Percentiles rank a stretch among this genome's conserved stretches.
phyloP scores from a whole-genome alignment of 805 yeast genomes.

The Danielia reshetovae region DNA sequence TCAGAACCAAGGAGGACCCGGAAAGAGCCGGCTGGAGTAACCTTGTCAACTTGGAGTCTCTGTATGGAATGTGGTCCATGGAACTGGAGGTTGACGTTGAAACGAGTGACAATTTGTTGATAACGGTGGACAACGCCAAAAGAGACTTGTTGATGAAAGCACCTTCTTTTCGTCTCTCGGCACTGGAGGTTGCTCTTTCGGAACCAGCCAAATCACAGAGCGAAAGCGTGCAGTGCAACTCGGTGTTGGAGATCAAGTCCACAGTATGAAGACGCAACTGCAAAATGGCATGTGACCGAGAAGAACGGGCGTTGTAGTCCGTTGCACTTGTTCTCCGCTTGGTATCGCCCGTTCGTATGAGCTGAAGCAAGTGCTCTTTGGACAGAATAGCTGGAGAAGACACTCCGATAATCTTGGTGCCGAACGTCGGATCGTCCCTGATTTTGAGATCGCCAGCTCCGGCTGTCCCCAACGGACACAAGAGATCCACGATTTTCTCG shows the following conservation, averaged over 20 bases:
- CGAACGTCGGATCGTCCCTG: slow-evolving; percentile 69
- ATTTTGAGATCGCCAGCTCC: slow-evolving; percentile 59
- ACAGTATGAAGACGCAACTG: slow-evolving; percentile 55
- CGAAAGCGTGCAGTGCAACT: slow-evolving; percentile 59
- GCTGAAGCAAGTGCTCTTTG: slow-evolving; percentile 55
- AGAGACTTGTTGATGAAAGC: slow-evolving; percentile 88
- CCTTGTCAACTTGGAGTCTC: slow-evolving; percentile 91
- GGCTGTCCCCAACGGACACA: slow-evolving; percentile 31
- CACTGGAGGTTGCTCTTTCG: slow-evolving; percentile 68
- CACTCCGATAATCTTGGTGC: slow-evolving; percentile 74
- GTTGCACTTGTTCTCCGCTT: slow-evolving; percentile 82
- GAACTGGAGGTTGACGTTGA: slow-evolving; percentile 20
- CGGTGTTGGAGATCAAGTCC: slow-evolving; percentile 36
- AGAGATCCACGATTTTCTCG: slow-evolving; percentile 72
- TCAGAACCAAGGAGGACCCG: slow-evolving; percentile 79
- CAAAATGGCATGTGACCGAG: slow-evolving; percentile 89
- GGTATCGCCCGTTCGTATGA: slow-evolving; percentile 66
- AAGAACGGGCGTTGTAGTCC: slow-evolving; percentile 81
- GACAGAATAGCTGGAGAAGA: slow-evolving; percentile 54
- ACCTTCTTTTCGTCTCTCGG: slow-evolving; percentile 89
- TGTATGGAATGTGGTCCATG: slow-evolving; percentile 75
- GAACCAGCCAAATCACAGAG: slow-evolving; percentile 96
- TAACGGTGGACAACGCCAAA: slow-evolving; percentile 88
- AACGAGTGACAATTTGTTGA: slow-evolving; percentile 60
- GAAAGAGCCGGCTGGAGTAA: slow-evolving; percentile 87